Percentiles rank a stretch among this genome's conserved stretches.
phyloP scores from a whole-genome alignment of 805 yeast genomes.

The Myxozyma geophila region DNA sequence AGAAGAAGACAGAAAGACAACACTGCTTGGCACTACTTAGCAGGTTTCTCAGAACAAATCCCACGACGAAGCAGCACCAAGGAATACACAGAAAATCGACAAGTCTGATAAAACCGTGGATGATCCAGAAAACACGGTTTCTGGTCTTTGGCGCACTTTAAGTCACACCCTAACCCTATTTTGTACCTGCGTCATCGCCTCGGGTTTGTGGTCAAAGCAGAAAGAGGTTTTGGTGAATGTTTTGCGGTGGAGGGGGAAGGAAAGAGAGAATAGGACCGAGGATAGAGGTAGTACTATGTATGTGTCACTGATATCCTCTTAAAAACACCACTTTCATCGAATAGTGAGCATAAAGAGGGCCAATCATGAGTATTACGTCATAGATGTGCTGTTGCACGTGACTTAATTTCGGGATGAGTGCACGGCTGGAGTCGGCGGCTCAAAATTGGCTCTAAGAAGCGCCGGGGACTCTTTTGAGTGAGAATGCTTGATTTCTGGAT shows the following conservation, averaged over 20 bases:
- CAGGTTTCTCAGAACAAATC: neutral
- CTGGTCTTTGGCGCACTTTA: neutral
- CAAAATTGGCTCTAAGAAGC: too few species aligned
- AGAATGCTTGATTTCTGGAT: too few species aligned
- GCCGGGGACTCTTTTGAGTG: too few species aligned
- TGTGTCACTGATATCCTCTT: too few species aligned
- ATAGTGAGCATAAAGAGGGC: neutral
- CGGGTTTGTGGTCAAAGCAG: neutral
- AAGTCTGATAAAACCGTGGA: neutral
- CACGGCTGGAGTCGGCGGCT: too few species aligned
- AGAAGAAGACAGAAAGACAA: neutral
- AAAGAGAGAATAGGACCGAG: too few species aligned
- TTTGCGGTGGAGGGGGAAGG: too few species aligned
- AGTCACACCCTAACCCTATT: constrained; percentile 12
- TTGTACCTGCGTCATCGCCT: constrained; percentile 11
- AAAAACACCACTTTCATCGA: too few species aligned
- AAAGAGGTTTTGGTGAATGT: too few species aligned
- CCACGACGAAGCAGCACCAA: neutral
- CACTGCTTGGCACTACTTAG: too few species aligned
- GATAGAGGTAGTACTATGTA: too few species aligned
- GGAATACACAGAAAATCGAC: neutral
- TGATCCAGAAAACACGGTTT: neutral
- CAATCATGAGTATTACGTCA: neutral
- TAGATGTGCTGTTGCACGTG: neutral
- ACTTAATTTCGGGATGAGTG: too few species aligned